Conservation (phyloP, 768 basidiomycete species). For the Lactifluus pinguis region DNA sequence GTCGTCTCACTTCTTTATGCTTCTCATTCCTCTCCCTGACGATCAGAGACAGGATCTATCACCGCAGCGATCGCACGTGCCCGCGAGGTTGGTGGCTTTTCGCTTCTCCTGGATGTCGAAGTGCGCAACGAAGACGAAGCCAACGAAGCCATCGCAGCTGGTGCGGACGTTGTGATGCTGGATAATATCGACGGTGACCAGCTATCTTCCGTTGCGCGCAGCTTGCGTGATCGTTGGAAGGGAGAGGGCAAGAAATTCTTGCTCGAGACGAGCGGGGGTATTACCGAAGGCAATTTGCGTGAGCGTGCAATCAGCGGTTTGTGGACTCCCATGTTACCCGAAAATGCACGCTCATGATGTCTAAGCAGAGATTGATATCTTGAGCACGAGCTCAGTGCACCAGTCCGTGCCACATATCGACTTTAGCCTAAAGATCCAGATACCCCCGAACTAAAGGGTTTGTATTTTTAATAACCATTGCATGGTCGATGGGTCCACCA, state of each 20-base stretch:
- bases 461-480: not conserved
- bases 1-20: constrained; percentile 11
- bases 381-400: constrained; percentile 85
- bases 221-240: constrained; percentile 69
- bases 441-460: constrained; percentile 25
- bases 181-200: constrained; percentile 83
- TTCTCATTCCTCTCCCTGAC: not conserved
- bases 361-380: constrained; percentile 78
- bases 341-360: not conserved
- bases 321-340: constrained; percentile 19
- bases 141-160: constrained; percentile 93
- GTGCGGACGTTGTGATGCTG: constrained; percentile 92
- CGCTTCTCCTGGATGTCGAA: constrained; percentile 87
- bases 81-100: constrained; percentile 88
- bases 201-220: constrained; percentile 56
- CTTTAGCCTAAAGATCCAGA: constrained; percentile 93
- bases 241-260: constrained; percentile 69
- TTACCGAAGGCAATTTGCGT: constrained; percentile 79
- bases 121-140: constrained; percentile 84
- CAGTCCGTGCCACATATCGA: constrained; percentile 93
- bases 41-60: constrained; percentile 62
- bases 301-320: constrained; percentile 76
- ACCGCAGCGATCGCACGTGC: constrained; percentile 78
- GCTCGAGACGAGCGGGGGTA: constrained; percentile 91
- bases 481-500: too few relatives aligned